A percentile compares a stretch with the other conserved stretches of the same genome.
These are phyloP conservation scores for Boletus pseudopeckii DNA, from an alignment of 768 basidiomycete species.

Conservation along the genomic window DNA sequence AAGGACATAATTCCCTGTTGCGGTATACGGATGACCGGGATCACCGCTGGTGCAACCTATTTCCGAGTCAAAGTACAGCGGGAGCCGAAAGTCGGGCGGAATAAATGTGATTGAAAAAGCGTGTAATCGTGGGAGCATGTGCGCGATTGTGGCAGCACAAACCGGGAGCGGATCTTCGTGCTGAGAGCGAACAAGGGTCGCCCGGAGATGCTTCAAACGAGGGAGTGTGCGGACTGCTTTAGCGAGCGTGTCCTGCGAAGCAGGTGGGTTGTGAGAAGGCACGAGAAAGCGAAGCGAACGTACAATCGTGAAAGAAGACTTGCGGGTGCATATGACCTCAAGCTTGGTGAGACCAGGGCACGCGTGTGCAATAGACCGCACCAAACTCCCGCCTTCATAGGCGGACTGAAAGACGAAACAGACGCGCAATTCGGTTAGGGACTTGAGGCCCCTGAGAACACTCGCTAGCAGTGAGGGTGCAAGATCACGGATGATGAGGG, in stretches of 20 bases:
- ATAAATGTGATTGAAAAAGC: constrained; percentile 66
- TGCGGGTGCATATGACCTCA: constrained; percentile 62
- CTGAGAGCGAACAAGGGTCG: constrained; percentile 65
- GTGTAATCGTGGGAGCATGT: constrained; percentile 61
- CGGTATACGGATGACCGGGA: constrained; percentile 26
- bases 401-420: constrained; percentile 68
- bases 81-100: constrained; percentile 51
- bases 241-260: constrained; percentile 42
- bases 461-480: constrained; percentile 59
- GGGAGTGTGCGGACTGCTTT: constrained; percentile 59
- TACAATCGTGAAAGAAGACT: constrained; percentile 74
- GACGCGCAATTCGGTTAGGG: constrained; percentile 57
- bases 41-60: constrained; percentile 34
- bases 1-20: constrained; percentile 55
- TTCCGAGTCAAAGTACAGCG: constrained; percentile 43
- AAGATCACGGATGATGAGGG: constrained; percentile 64
- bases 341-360: constrained; percentile 65
- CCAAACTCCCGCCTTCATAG: constrained; percentile 69
- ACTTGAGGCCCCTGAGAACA: constrained; percentile 54
- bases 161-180: constrained; percentile 58
- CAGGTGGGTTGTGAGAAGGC: neutral
- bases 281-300: neutral
- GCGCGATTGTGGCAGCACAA: constrained; percentile 62
- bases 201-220: constrained; percentile 57
- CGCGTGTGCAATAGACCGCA: constrained; percentile 61